Conservation (phyloP, 352 stramenopile species). For the Phytophthora europaea region DNA sequence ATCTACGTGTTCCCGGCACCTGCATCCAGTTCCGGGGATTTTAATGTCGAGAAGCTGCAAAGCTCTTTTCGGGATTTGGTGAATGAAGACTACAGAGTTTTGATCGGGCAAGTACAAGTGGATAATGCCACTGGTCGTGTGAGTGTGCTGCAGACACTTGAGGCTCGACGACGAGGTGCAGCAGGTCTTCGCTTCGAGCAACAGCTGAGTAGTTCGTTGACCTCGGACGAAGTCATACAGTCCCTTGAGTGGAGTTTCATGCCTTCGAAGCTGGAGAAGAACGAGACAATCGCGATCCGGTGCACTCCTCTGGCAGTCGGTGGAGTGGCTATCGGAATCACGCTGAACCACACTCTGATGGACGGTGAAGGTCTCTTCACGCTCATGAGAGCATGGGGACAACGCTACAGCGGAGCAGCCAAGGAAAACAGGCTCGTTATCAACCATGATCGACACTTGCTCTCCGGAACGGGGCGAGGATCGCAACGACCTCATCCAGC, state of each 20-base stretch:
- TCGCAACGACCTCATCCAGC: conserved; percentile 40
- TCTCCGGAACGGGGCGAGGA: conserved; percentile 19
- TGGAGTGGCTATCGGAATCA: conserved; percentile 45
- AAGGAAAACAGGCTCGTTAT: conserved; percentile 27
- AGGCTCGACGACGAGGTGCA: conserved; percentile 5
- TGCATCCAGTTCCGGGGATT: not conserved
- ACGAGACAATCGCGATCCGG: conserved; percentile 39
- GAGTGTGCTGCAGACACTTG: conserved; percentile 32
- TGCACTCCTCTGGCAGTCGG: conserved; percentile 45
- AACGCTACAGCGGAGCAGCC: conserved; percentile 40
- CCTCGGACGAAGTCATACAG: conserved; percentile 35
- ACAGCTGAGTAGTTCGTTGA: conserved; percentile 3
- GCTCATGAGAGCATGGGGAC: conserved; percentile 56
- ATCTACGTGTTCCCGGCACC: conserved; percentile 52
- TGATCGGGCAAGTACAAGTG: conserved; percentile 26
- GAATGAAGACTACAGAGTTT: conserved; percentile 47
- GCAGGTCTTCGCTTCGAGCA: conserved; percentile 39
- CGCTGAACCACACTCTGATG: conserved; percentile 40
- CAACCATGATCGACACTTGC: conserved; percentile 45
- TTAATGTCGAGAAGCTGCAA: conserved; percentile 38
- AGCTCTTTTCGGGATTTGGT: conserved; percentile 33
- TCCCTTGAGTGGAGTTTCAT: conserved; percentile 32
- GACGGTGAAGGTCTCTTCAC: conserved; percentile 56
- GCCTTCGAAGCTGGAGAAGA: not conserved
- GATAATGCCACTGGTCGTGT: conserved; percentile 13